phyloP scores from a whole-genome alignment of 495 filamentous ascomycete species.

The Hapsidospora chrysogenum region DNA sequence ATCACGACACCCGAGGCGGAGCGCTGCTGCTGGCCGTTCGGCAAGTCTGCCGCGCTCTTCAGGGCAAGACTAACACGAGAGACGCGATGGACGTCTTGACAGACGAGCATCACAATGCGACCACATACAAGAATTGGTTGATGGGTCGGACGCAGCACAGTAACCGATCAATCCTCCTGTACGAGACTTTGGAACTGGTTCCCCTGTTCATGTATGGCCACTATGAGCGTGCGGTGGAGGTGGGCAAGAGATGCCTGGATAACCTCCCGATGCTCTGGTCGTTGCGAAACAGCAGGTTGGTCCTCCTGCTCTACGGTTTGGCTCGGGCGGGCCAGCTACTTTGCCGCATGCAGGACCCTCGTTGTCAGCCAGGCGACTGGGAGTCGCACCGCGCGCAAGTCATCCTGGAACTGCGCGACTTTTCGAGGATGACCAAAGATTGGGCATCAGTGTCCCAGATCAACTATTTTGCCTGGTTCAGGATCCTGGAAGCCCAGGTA shows the following conservation, averaged over 20 bases:
- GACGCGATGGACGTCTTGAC: conserved; percentile 44
- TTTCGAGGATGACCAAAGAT: conserved; percentile 43
- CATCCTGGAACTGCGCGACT: conserved; percentile 35
- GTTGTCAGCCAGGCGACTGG: conserved; percentile 28
- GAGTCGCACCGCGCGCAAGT: conserved; percentile 37
- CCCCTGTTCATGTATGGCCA: conserved; percentile 63
- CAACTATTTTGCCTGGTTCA: conserved; percentile 68
- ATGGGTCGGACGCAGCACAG: conserved; percentile 19
- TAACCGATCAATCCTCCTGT: conserved; percentile 46
- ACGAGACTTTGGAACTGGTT: conserved; percentile 55
- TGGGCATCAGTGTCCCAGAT: conserved; percentile 52
- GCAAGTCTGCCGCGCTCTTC: conserved; percentile 62
- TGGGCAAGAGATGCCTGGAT: conserved; percentile 45
- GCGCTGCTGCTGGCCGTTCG: conserved; percentile 50
- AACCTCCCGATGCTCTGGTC: conserved; percentile 53
- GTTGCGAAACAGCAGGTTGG: conserved; percentile 44
- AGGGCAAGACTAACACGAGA: conserved; percentile 59
- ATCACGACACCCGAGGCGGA: conserved; percentile 62
- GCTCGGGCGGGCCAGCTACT: conserved; percentile 48
- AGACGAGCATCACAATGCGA: conserved; percentile 51
- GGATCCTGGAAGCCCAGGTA: conserved; percentile 56
- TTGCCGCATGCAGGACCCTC: conserved; percentile 35
- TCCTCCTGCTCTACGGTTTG: conserved; percentile 51
- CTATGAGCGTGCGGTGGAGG: conserved; percentile 46
- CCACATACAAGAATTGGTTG: conserved; percentile 44